phyloP scores from a whole-genome alignment of 108 stramenopile genomes.

The Cyclostephanos tholiformis region DNA sequence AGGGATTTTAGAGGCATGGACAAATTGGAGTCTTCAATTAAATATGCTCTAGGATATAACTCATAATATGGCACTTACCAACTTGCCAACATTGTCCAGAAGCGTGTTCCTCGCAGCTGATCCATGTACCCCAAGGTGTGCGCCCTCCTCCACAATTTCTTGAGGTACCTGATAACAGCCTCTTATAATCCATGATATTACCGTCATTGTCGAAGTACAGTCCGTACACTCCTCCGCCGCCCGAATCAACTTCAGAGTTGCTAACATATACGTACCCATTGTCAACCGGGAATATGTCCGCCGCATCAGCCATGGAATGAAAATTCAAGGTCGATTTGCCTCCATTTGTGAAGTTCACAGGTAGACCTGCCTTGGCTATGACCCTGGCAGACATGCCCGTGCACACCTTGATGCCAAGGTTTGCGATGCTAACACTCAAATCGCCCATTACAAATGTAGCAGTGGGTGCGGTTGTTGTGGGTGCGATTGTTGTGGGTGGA shows the following conservation, averaged over 20 bases:
- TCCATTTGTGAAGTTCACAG: slow-evolving; percentile 1
- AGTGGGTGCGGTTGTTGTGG: no score
- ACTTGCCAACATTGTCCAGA: slow-evolving; percentile 29
- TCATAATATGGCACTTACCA: slow-evolving; percentile 1
- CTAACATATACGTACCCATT: slow-evolving; percentile 41
- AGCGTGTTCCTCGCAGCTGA: slow-evolving; percentile 26
- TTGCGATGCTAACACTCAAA: not conserved
- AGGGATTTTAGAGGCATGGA: not conserved
- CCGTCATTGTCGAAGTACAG: slow-evolving; percentile 23
- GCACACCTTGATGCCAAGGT: slow-evolving; percentile 9
- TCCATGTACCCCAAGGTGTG: slow-evolving; percentile 39
- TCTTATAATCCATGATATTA: slow-evolving; percentile 18
- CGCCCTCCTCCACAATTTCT: slow-evolving; percentile 30
- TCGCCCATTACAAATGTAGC: not conserved
- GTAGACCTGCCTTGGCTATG: slow-evolving; percentile 1
- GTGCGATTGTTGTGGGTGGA: no score
- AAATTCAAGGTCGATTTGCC: slow-evolving; percentile 1
- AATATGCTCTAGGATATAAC: not conserved
- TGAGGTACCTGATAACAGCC: slow-evolving; percentile 12
- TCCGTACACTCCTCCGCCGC: slow-evolving; percentile 22
- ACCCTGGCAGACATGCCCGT: not conserved
- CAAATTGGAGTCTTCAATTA: not conserved
- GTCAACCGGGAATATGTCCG: slow-evolving; percentile 14
- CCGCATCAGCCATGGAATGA: slow-evolving; percentile 36
- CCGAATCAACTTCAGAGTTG: slow-evolving; percentile 27